Base-by-base conservation (phyloP, 2,329 filamentous ascomycete species). In the Apiospora phragmitis region DNA sequence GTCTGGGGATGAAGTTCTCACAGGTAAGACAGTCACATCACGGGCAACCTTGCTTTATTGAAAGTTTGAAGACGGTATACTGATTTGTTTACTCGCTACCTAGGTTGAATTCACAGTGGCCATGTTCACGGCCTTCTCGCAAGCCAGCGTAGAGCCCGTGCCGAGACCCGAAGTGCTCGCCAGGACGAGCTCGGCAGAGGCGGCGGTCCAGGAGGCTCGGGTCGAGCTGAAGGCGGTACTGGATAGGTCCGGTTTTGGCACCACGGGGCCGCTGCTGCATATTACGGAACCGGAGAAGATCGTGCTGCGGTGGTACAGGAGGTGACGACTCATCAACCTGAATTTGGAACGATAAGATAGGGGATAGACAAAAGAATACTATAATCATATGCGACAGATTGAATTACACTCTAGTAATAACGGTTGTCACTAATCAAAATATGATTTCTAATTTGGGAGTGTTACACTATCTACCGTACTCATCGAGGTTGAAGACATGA, bases 1-100 rank as follows among this genome's bases (percentile, higher is more conserved):
- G 67, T 55, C 45, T 68, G 11, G 67, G 67, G 18, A 68, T 68
- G 43, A 68, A 68, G 47, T 68, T 68, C 16, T 49, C 67, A 9
- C 67, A 68, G 67, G 67, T 68, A 42, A 49, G 45, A 5, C 4
- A n/a, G 6, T 21, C 8, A 42, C 18, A 38, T 2, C 18, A n/a
- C n/a, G n/a, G n/a, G 32, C 26, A 18, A 38, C 24, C 14, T 11
- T 59, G 14, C 16, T 9, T 1, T 29, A 7, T 16, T 2, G 3
- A 11, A 41, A 1, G 38, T 11, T 41, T 9, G 3, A 11, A 41
- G 38, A 41, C 14, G 8, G 9, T 41, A 21, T 16, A 3, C 24
- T 59, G 9, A 16, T 16, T 26, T 24, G 18, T 16, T 26, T 24
- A 12, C 35, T 26, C 12, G 16, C 6, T 67, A 9, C 12, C 16